A percentile compares a stretch with the other conserved stretches of the same genome.
phyloP scores from a whole-genome alignment of 306 rosid genomes.

The Ormosia emarginata region DNA sequence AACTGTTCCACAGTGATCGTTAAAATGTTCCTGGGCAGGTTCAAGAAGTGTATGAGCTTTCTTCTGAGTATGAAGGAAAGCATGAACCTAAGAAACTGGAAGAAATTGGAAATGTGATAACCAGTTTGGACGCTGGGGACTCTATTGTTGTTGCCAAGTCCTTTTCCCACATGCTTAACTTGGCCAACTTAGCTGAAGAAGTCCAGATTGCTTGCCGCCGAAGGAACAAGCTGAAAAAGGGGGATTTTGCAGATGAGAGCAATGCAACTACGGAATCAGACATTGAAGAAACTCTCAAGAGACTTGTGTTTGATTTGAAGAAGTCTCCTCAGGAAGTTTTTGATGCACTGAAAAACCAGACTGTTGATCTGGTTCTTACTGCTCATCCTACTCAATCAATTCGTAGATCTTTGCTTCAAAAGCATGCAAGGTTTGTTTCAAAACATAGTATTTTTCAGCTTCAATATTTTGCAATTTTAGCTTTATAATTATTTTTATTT shows the following conservation, averaged over 20 bases:
- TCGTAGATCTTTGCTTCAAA: constrained; percentile 96
- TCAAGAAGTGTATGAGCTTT: constrained; percentile 93
- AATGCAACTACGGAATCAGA: constrained; percentile 96
- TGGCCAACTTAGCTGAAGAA: constrained; percentile 99
- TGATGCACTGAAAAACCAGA: constrained; percentile 95
- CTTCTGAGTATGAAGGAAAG: constrained; percentile 94
- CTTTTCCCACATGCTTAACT: constrained; percentile 95
- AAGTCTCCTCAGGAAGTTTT: constrained; percentile 95
- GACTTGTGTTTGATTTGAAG: constrained; percentile 65
- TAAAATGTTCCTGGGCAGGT: constrained; percentile 46
- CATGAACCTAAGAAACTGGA: constrained; percentile 79
- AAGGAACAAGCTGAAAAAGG: constrained; percentile 87
- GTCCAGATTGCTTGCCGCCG: constrained; percentile 92
- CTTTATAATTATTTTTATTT: not conserved
- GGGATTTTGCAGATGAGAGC: constrained; percentile 78
- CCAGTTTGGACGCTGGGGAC: constrained; percentile 95
- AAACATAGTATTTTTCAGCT: not conserved
- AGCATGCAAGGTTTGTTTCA: constrained; percentile 80
- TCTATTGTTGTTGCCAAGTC: constrained; percentile 90
- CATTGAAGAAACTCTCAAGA: constrained; percentile 94
- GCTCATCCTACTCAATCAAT: constrained; percentile 99
- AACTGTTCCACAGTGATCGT: not conserved
- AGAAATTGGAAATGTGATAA: constrained; percentile 76
- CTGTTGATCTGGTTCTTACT: constrained; percentile 91
- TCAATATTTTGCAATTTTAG: not conserved